Percentiles rank a stretch among this genome's conserved stretches.
phyloP scores from a whole-genome alignment of 2,329 filamentous ascomycete species.

The Ophiostoma piceae region DNA sequence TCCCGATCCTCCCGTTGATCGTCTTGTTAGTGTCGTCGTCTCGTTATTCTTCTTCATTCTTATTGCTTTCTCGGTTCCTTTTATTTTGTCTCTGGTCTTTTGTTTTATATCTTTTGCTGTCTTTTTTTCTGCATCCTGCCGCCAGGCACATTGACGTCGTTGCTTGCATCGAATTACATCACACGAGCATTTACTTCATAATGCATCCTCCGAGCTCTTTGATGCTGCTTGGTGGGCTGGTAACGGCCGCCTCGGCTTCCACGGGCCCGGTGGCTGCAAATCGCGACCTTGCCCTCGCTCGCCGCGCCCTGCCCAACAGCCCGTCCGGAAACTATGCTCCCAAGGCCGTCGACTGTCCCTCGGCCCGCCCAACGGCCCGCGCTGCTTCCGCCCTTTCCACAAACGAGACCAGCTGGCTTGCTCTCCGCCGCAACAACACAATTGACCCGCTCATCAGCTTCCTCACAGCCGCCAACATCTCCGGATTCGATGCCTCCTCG shows the following conservation, averaged over 20 bases:
- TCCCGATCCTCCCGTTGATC: not conserved
- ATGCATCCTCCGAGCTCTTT: not conserved
- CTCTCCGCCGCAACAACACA: conserved; percentile 65
- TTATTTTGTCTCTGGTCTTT: not conserved
- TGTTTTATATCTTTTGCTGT: not conserved
- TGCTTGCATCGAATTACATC: not conserved
- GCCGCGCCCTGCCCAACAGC: conserved; percentile 36
- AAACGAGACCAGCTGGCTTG: conserved; percentile 69
- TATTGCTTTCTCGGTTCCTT: not conserved
- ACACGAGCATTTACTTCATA: not conserved
- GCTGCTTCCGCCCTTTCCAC: conserved; percentile 56
- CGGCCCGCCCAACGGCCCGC: conserved; percentile 63
- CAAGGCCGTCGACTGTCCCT: conserved; percentile 61
- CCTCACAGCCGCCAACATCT: conserved; percentile 65
- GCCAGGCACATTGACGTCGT: not conserved
- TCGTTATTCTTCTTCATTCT: not conserved
- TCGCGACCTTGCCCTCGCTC: conserved; percentile 2
- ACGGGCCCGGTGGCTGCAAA: not conserved
- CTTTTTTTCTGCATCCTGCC: not conserved
- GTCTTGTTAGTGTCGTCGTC: not conserved
- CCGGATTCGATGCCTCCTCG: conserved; percentile 66
- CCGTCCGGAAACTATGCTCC: conserved; percentile 65
- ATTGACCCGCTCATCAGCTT: conserved; percentile 69
- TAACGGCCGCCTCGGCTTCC: conserved; percentile 10
- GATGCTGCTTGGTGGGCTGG: conserved; percentile 8